phyloP scores from a whole-genome alignment of 2,329 filamentous ascomycete species.

The Amylocarpus encephaloides region DNA sequence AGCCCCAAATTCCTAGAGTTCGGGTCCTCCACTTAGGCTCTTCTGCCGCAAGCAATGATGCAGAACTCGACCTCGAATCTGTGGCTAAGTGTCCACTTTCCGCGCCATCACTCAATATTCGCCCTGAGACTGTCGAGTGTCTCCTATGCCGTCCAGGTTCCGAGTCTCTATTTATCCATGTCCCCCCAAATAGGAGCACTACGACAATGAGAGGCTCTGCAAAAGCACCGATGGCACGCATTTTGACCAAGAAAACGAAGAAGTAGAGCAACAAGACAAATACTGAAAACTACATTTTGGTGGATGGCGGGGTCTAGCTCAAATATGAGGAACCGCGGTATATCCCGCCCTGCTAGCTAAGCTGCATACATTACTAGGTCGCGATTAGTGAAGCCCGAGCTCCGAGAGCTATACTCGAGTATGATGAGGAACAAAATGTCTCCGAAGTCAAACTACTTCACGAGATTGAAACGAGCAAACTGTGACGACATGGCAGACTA shows the following conservation, averaged over 20 bases:
- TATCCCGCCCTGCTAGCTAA: no score
- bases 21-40: constrained; percentile 46
- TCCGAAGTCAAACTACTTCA: no score
- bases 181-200: constrained; percentile 52
- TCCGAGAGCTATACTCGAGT: no score
- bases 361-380: no score
- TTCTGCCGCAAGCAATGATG: constrained; percentile 35
- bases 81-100: background rate
- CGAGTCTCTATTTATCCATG: constrained; percentile 52
- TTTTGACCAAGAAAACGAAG: constrained; percentile 2
- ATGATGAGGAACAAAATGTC: no score
- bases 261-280: no score
- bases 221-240: constrained; percentile 45
- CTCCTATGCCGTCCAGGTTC: constrained; percentile 21
- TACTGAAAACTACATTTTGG: no score
- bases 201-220: constrained; percentile 58
- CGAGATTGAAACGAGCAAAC: no score
- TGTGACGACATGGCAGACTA: no score
- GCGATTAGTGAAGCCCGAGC: no score
- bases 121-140: constrained; percentile 9
- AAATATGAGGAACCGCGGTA: no score
- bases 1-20: constrained; percentile 40
- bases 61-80: constrained; percentile 25
- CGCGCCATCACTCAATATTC: background rate
- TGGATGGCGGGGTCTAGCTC: no score